A percentile compares a stretch with the other conserved stretches of the same genome.
phyloP scores from a whole-genome alignment of 305 asterid genomes.

The Solanum hybrid region DNA sequence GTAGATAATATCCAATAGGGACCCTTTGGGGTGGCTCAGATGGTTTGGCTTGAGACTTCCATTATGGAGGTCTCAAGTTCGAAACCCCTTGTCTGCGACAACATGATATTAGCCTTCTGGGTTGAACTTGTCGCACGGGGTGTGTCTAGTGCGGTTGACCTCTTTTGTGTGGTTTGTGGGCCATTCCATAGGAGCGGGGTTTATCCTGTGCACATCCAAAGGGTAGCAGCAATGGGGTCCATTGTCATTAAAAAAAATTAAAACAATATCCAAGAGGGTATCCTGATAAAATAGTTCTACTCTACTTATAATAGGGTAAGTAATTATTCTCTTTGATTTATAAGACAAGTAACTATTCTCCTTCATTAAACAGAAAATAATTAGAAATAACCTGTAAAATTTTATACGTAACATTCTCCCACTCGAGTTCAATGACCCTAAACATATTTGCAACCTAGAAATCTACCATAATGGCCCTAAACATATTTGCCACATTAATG shows the following conservation, averaged over 20 bases:
- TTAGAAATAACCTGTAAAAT: neutral
- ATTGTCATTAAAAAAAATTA: neutral
- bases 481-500: neutral
- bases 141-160: neutral
- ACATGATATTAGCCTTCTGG: neutral
- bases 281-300: neutral
- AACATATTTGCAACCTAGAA: neutral
- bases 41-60: neutral
- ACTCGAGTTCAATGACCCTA: neutral
- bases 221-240: neutral
- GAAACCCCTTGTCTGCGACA: neutral
- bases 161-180: neutral
- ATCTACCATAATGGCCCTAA: neutral
- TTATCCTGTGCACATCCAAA: neutral
- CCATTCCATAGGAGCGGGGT: neutral
- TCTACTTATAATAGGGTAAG: neutral
- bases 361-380: neutral
- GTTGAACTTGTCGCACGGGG: neutral
- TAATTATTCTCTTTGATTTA: neutral
- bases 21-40: neutral
- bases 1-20: neutral
- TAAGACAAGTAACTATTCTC: neutral
- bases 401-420: neutral
- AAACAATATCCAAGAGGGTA: neutral
- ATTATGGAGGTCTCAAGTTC: neutral